Evolutionary conservation across 345 rosid genomes (phyloP).

Genomic region (Citrus mangshanensis): DNA sequence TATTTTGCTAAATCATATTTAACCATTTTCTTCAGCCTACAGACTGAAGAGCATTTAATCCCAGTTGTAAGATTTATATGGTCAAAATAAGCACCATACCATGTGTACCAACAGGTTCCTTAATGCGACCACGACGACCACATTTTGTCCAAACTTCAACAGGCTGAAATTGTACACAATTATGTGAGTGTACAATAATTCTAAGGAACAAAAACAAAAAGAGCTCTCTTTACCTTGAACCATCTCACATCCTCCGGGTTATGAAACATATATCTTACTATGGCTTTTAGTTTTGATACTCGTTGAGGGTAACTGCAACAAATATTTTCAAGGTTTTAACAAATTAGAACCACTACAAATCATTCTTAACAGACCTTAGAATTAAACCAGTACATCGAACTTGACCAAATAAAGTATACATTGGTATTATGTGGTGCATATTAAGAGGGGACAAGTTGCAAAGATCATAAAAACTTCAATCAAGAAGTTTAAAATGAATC

Average conservation of each 20-base stretch:
- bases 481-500: conserved; percentile 5
- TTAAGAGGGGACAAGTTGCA: too few relatives aligned
- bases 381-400: neutral
- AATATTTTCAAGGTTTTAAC: neutral
- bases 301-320: conserved; percentile 87
- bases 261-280: conserved; percentile 88
- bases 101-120: conserved; percentile 94
- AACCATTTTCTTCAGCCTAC: neutral
- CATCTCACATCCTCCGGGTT: conserved; percentile 94
- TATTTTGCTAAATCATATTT: neutral
- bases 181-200: neutral
- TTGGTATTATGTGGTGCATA: neutral
- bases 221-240: conserved; percentile 67
- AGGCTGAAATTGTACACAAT: conserved; percentile 51
- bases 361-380: neutral
- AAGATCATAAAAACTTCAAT: neutral
- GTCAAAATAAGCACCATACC: conserved; percentile 43
- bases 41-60: neutral
- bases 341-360: neutral
- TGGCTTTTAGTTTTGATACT: conserved; percentile 78
- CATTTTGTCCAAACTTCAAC: conserved; percentile 88
- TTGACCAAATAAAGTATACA: neutral
- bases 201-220: neutral
- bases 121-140: conserved; percentile 83
- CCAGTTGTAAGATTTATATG: neutral